A percentile compares a stretch with the other conserved stretches of the same genome.
Conservation (phyloP, 495 filamentous ascomycete species). For the Tuber brumale region DNA sequence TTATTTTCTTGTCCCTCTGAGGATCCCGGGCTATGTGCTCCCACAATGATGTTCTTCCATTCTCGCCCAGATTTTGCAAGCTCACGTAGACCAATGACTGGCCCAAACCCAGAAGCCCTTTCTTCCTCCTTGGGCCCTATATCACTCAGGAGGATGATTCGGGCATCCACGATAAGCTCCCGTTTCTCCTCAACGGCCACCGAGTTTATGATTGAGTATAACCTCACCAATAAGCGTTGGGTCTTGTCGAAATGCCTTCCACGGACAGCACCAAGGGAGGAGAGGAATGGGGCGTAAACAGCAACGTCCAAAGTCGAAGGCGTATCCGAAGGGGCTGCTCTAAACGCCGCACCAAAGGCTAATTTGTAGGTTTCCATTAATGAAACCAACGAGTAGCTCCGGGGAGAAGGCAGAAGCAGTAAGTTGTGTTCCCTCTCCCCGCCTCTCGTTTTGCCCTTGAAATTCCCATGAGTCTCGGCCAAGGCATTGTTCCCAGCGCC, state of each 20-base stretch:
- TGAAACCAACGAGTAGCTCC: slow-evolving; percentile 19
- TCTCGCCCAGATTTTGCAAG: slow-evolving; percentile 57
- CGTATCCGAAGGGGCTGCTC: slow-evolving; percentile 22
- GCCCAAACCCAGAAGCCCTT: slow-evolving; percentile 49
- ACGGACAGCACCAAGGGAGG: slow-evolving; percentile 47
- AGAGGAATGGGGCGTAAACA: slow-evolving; percentile 44
- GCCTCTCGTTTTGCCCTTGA: slow-evolving; percentile 15
- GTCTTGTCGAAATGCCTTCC: slow-evolving; percentile 54
- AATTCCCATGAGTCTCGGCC: slow-evolving; percentile 22
- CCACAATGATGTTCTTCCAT: slow-evolving; percentile 62
- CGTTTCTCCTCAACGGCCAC: slow-evolving; percentile 58
- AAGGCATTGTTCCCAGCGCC: slow-evolving; percentile 21
- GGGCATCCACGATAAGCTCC: slow-evolving; percentile 66
- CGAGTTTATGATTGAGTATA: slow-evolving; percentile 73
- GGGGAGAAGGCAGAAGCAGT: slow-evolving; percentile 28
- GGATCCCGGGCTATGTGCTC: neutral
- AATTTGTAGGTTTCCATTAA: slow-evolving; percentile 27
- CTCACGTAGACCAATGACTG: slow-evolving; percentile 59
- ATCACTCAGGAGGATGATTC: slow-evolving; percentile 65
- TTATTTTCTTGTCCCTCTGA: slow-evolving; percentile 25
- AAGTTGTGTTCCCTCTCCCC: slow-evolving; percentile 24
- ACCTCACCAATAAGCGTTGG: slow-evolving; percentile 63
- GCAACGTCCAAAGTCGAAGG: slow-evolving; percentile 30
- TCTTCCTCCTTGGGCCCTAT: slow-evolving; percentile 38
- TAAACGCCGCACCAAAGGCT: slow-evolving; percentile 26